Evolutionary conservation across 1,139 yeast species (phyloP).

Genomic region (Yamadazyma jaroonii): DNA sequence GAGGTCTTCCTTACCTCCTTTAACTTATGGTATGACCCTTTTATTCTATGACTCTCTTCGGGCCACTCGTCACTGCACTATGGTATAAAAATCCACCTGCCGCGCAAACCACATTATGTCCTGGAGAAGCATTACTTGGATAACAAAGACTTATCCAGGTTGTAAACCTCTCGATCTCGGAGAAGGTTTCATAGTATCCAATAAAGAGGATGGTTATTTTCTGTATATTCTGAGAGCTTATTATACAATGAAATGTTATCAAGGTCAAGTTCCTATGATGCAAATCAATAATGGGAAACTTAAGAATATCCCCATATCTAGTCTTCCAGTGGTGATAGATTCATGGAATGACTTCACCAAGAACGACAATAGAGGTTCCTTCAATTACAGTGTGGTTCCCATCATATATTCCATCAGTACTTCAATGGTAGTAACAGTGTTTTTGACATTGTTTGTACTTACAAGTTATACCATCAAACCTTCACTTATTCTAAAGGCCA

Average conservation of each 20-base stretch:
- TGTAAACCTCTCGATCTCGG: conserved; percentile 30
- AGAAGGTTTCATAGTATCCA: conserved; percentile 36
- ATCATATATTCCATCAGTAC: conserved; percentile 61
- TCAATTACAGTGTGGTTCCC: conserved; percentile 57
- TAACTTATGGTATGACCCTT: no score
- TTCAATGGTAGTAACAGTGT: conserved; percentile 64
- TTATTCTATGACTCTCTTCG: no score
- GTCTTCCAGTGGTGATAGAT: conserved; percentile 36
- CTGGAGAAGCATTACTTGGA: conserved; percentile 34
- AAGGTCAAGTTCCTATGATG: conserved; percentile 38
- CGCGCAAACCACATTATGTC: conserved; percentile 23
- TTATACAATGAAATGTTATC: conserved; percentile 38
- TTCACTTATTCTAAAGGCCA: conserved; percentile 42
- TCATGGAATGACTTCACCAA: conserved; percentile 43
- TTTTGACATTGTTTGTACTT: conserved; percentile 60
- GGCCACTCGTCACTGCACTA: no score
- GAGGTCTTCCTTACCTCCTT: no score
- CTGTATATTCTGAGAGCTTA: conserved; percentile 21
- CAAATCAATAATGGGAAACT: conserved; percentile 38
- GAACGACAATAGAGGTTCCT: conserved; percentile 37
- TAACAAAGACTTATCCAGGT: conserved; percentile 26
- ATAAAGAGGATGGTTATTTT: conserved; percentile 15
- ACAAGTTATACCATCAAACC: conserved; percentile 60
- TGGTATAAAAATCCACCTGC: no score
- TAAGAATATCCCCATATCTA: conserved; percentile 22